Evolutionary conservation across 169 alveolate species (phyloP), one percentile per base, ranked within the genome.

Genomic region (Babesia sp.): DNA sequence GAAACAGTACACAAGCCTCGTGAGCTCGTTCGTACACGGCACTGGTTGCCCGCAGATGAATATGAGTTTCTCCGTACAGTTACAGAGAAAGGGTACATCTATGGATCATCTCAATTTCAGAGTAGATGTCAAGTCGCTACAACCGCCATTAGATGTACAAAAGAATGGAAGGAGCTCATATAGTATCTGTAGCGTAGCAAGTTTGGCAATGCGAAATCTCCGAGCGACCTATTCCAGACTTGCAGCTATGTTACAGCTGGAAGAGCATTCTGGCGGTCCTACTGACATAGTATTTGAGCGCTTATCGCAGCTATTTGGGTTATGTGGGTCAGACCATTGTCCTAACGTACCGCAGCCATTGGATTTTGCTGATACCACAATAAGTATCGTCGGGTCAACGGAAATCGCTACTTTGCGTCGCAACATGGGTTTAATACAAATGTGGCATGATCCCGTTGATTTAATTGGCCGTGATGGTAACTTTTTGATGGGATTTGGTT

Each of bases 61-160:
- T 34, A 56, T 92, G 46, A 63, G 92, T 28, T 86, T 90, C 58
- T 57, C 90, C 59, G 72, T 92, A 20, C 96, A 91, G 53, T 78
- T 92, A 77, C 96, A 92, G 74, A 59, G 96, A 33, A 92, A 92
- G 54, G 96, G 96, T 22, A 90, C 96, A 20, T 82, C 95, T 18
- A 92, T 92, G 96, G 96, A 92, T 55, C 76, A 77, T 75, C 85
- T 92, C 66, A 77, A 76, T 56, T 92, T 92, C 58, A 29, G 87
- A 24, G 46, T 91, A 5, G 93, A 86, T 42, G 86, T 85, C 34
- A 83, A 83, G 50, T 64, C 95, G 24, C 86, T 92, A 66, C 91
- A 90, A 76, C 96, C 96, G 34, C 94, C 94, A 42, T 59, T 31
- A 14, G 89, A 80, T 57, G 74, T 82, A n/a, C 59, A 81, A 60